These are phyloP conservation scores for Drechslerella stenobrocha DNA, from an alignment of 2,329 filamentous ascomycete genomes.

Conservation along the genomic window DNA sequence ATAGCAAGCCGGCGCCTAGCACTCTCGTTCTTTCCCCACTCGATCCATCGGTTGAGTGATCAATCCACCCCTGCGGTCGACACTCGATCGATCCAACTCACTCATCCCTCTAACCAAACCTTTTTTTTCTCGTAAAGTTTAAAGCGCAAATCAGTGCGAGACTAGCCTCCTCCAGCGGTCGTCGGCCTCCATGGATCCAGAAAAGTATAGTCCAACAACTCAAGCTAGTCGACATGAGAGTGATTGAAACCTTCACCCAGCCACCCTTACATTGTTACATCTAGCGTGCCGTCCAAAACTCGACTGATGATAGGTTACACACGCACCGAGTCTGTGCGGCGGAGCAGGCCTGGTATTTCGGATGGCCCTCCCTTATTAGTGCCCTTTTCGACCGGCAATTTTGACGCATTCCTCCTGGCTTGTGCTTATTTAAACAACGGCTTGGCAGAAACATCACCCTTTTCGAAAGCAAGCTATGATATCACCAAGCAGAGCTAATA, in stretches of 20 bases:
- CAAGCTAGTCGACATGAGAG: too few relatives aligned
- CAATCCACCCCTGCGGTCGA: neutral
- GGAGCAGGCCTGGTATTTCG: neutral
- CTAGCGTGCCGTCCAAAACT: neutral
- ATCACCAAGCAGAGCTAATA: too few relatives aligned
- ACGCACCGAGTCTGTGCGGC: neutral
- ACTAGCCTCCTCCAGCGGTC: too few relatives aligned
- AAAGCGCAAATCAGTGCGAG: too few relatives aligned
- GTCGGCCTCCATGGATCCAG: too few relatives aligned
- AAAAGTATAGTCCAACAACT: too few relatives aligned
- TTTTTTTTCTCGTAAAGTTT: too few relatives aligned
- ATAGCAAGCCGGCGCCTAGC: neutral
- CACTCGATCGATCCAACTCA: neutral
- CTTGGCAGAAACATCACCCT: too few relatives aligned
- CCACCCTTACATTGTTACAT: constrained; percentile 10
- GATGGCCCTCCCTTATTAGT: constrained; percentile 4
- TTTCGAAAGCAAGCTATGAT: too few relatives aligned
- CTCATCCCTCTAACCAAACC: neutral
- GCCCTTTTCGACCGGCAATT: neutral
- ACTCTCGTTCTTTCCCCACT: neutral
- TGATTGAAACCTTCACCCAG: neutral
- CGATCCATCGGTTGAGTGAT: neutral
- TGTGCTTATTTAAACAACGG: too few relatives aligned
- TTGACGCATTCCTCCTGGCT: too few relatives aligned
- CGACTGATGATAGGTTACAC: constrained; percentile 11